Base-by-base conservation (phyloP, 2,329 filamentous ascomycete genomes). In the Rutstroemia sydowiana region DNA sequence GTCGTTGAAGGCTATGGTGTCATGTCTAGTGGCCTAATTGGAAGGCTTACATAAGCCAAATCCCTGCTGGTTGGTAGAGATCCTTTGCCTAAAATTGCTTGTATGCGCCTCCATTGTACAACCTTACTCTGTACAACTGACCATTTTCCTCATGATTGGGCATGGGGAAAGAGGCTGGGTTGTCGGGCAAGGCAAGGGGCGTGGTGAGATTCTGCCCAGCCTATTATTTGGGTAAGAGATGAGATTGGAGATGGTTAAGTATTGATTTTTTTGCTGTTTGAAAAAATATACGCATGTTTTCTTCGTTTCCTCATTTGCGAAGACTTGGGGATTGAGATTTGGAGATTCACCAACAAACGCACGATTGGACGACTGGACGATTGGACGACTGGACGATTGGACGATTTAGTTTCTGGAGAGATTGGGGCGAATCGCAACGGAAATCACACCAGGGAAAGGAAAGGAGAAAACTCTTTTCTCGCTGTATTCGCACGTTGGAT, bases 61-160 rank as follows among this genome's bases (percentile, higher is more conserved):
- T 36, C 34, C 34, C 8, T 16, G 14, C 3, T 16, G 11, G 11
- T 10, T 10, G 31, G 9, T 9, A 14, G 31, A 13, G 39, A 49
- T 44, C 39, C 30, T 44, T 34, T 21, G 26, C 47, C 21, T 34
- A 36, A 49, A 28, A 36, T 36, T 49, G 30, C 30, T 45, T 45
- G 39, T 20, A 45, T 31, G 34, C 39, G 30, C 47, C 40, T 50
- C 21, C 21, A 34, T 21, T 6, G 31, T 39, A 18, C 21, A 51
- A 45, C 40, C 16, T 51, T n/a, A 10, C 20, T 28, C 16, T 37
- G 30, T 7, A 32, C 13, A 7, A 32, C 13, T 32, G 16, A 20
- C 31, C 31, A 32, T 14, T 32, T 43, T 28, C 28, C 28, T 13
- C 39, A 39, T 51, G 40, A 45, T 45, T 45, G 41, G 41, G 36